Conservation (phyloP, 371 early-diverging fungal species). For the Cladochytrium tenue region DNA sequence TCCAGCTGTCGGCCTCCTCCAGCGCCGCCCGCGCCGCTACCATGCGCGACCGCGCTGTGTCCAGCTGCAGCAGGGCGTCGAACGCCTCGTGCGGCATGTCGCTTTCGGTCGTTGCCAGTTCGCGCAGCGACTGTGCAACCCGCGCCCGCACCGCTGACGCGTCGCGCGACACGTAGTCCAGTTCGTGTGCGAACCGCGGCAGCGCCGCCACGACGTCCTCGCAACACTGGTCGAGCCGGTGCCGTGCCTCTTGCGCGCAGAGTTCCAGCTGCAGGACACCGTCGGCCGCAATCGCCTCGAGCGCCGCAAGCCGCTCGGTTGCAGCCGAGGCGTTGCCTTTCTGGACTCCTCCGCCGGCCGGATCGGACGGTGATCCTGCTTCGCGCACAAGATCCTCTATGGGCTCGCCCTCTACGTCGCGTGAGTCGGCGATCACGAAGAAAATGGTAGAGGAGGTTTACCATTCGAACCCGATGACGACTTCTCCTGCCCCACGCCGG, state of each 20-base stretch:
- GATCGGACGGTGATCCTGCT: background rate
- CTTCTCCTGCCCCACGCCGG: background rate
- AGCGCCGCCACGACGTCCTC: slow-evolving; percentile 55
- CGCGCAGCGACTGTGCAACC: slow-evolving; percentile 38
- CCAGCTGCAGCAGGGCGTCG: slow-evolving; percentile 65
- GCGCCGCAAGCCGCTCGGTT: background rate
- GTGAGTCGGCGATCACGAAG: background rate
- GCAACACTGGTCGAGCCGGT: slow-evolving; percentile 49
- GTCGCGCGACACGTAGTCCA: slow-evolving; percentile 63
- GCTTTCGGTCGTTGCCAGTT: slow-evolving; percentile 43
- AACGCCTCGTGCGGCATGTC: slow-evolving; percentile 53
- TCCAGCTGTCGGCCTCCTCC: slow-evolving; percentile 77
- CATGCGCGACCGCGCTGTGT: slow-evolving; percentile 73
- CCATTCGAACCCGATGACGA: background rate
- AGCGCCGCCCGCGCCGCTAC: slow-evolving; percentile 57
- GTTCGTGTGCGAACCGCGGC: slow-evolving; percentile 67
- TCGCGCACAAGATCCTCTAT: background rate
- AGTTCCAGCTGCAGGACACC: background rate
- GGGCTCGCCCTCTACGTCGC: background rate
- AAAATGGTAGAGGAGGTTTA: background rate
- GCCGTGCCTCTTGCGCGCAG: background rate
- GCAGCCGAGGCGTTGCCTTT: background rate
- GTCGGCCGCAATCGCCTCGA: background rate
- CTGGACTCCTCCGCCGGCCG: background rate
- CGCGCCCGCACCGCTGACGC: slow-evolving; percentile 11